A percentile compares a stretch with the other conserved stretches of the same genome.
These are phyloP conservation scores for Haplosporangium gracile DNA, from an alignment of 192 early-diverging fungal genomes.

Conservation along the genomic window DNA sequence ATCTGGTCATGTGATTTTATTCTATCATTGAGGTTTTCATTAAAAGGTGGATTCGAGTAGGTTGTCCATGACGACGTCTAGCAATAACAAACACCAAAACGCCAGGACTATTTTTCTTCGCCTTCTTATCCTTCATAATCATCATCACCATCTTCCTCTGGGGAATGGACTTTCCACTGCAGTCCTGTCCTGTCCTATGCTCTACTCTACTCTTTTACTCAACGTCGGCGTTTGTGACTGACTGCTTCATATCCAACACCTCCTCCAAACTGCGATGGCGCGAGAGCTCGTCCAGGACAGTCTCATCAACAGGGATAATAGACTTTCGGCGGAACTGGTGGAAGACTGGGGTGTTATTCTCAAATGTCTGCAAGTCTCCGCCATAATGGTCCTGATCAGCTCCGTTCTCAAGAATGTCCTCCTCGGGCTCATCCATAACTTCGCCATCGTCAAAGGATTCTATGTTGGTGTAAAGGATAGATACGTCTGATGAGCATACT, in stretches of 20 bases:
- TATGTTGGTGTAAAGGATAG: background rate
- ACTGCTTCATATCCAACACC: conserved; percentile 54
- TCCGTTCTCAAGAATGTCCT: conserved; percentile 23
- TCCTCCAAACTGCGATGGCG: conserved; percentile 72
- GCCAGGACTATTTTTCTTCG: background rate
- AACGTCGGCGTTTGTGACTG: conserved; percentile 23
- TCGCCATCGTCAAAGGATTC: conserved; percentile 44
- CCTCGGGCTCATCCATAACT: conserved; percentile 27
- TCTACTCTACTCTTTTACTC: background rate
- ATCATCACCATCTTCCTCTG: background rate
- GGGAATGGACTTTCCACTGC: background rate
- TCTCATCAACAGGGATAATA: conserved; percentile 76
- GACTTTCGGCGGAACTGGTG: conserved; percentile 72
- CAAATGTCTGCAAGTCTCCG: conserved; percentile 63
- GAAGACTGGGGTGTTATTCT: conserved; percentile 49
- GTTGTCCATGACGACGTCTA: background rate
- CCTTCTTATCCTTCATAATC: background rate
- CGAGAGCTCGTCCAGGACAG: conserved; percentile 67
- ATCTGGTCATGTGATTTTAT: conserved; percentile 12
- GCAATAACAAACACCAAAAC: background rate
- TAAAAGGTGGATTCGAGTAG: background rate
- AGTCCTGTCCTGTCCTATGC: background rate
- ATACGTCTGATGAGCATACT: background rate
- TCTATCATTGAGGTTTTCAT: conserved; percentile 7
- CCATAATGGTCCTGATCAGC: conserved; percentile 45